Evolutionary conservation across 257 asterid genomes (phyloP).

Genomic region (Galeopsis tetrahit): DNA sequence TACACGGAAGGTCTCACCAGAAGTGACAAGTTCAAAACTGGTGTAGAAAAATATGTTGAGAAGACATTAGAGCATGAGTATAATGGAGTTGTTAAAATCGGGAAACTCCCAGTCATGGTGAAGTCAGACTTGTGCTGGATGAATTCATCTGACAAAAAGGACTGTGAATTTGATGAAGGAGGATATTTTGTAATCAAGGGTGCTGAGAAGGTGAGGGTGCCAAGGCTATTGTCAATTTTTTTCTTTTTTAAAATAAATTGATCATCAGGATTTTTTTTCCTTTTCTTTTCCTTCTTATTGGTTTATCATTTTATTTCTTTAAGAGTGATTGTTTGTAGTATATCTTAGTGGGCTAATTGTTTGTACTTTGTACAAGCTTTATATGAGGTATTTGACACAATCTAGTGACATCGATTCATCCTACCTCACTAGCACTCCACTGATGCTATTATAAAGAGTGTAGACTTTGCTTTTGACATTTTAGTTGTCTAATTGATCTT

Average conservation of each 20-base stretch:
- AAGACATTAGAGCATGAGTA: slow-evolving; percentile 49
- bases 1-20: slow-evolving; percentile 61
- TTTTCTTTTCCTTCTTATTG: neutral
- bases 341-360: slow-evolving; percentile 16
- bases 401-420: slow-evolving; percentile 13
- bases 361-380: neutral
- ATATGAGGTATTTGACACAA: slow-evolving; percentile 3
- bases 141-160: slow-evolving; percentile 54
- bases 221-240: slow-evolving; percentile 5
- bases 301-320: neutral
- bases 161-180: slow-evolving; percentile 88
- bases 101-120: slow-evolving; percentile 94
- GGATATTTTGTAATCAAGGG: slow-evolving; percentile 95
- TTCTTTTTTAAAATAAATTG: slow-evolving; percentile 16
- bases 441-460: slow-evolving; percentile 2
- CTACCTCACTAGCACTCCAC: slow-evolving; percentile 22
- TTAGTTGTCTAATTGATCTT: neutral
- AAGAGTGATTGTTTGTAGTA: neutral
- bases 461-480: slow-evolving; percentile 17
- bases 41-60: slow-evolving; percentile 54
- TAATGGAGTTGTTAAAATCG: slow-evolving; percentile 46
- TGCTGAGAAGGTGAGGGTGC: slow-evolving; percentile 81
- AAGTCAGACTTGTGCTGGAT: slow-evolving; percentile 79
- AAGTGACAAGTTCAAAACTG: slow-evolving; percentile 87
- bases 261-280: neutral